Evolutionary conservation across 768 basidiomycete genomes (phyloP), one percentile per base, ranked within the genome.

Genomic region (Lactarius sanguifluus): DNA sequence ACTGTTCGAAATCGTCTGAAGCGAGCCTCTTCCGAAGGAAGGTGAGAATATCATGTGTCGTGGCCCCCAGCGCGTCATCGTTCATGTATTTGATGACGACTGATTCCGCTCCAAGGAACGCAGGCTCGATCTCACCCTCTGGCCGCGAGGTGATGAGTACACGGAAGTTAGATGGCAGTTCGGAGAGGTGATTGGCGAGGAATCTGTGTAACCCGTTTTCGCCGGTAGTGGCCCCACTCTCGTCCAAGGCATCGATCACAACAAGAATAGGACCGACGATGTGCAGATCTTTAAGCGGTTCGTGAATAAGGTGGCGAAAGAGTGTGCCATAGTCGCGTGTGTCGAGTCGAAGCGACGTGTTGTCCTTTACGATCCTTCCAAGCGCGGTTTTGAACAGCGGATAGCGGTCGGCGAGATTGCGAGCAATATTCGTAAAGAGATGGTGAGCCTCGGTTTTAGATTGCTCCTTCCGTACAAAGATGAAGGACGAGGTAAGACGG

Each of bases 171-270:
- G 40, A 12, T 6, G 58, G 58, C 3, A 59, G 58, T 43, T 41
- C 16, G 30, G 55, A 57, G 10, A 57, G 30, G 55, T 36, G 18
- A 2, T 32, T 10, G 12, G 55, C 55, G 30, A 57, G 55, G n/a
- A 57, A 57, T 36, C 9, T n/a, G 34, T 57, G 55, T 5, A 57
- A 15, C 3, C 38, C 38, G 13, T 12, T 3, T 25, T 40, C 6
- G 28, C 23, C 58, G 18, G 38, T 28, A 28, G 16, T n/a, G 15
- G 43, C 58, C 13, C n/a, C 41, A 20, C 58, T 41, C 40, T 59
- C 58, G 18, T 59, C 58, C 23, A 59, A 20, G 23, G 23, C 58
- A 30, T 59, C 58, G 58, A 59, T 43, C n/a, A 59, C 40, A 20
- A 43, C 28, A n/a, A 59, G 25, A 23, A 59, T 43, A 0, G 58